These are phyloP conservation scores for Suaeda aralocaspica DNA, from an alignment of 148 eudicot genomes.

Conservation along the genomic window DNA sequence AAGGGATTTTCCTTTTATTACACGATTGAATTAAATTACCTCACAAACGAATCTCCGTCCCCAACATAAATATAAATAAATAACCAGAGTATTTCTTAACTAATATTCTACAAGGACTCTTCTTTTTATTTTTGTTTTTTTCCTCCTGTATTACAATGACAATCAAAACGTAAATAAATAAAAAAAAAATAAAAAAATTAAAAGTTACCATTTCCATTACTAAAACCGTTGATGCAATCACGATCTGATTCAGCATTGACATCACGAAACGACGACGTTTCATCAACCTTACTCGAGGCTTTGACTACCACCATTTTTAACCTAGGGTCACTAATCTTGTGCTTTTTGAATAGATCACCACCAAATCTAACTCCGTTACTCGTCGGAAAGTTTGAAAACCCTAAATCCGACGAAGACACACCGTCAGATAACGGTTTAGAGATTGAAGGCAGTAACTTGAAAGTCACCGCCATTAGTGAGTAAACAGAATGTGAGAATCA, in stretches of 20 bases:
- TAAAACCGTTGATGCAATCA: conserved; percentile 11
- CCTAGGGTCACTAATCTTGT: background rate
- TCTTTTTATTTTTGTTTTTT: background rate
- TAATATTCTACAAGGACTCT: background rate
- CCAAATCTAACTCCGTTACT: conserved; percentile 16
- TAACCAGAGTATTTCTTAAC: too few species aligned
- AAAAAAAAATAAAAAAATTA: background rate
- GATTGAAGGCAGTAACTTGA: conserved; percentile 16
- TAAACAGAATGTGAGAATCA: too few species aligned
- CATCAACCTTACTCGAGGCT: conserved; percentile 9
- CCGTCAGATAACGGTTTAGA: background rate
- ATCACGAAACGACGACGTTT: conserved; percentile 20
- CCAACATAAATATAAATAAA: background rate
- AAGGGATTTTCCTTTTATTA: background rate
- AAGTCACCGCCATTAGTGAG: conserved; percentile 15
- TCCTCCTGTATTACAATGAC: background rate
- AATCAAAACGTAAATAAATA: background rate
- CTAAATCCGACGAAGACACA: conserved; percentile 9
- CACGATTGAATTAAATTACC: background rate
- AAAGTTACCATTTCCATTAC: conserved; percentile 22
- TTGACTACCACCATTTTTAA: background rate
- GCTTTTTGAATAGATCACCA: background rate
- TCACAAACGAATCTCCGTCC: background rate
- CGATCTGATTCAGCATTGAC: conserved; percentile 18
- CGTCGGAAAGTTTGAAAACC: background rate